Percentiles rank a stretch among this genome's conserved stretches.
phyloP scores from a whole-genome alignment of 2,329 filamentous ascomycete genomes.

The Alternaria consortialis region DNA sequence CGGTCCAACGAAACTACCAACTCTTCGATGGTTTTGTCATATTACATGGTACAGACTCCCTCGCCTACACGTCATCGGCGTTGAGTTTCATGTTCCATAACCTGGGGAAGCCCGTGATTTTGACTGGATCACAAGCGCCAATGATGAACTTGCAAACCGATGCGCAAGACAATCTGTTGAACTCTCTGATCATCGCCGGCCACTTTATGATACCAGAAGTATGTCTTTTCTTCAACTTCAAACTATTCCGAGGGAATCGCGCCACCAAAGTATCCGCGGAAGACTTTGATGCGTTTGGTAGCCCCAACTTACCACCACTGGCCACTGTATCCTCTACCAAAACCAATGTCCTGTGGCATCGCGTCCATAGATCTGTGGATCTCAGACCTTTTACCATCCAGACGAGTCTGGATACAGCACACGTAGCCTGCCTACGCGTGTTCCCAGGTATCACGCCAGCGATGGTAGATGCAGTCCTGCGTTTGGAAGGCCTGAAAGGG shows the following conservation, averaged over 20 bases:
- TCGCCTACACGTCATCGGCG: constrained; percentile 87
- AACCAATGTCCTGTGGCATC: constrained; percentile 81
- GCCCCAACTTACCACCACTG: constrained; percentile 84
- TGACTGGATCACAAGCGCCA: constrained; percentile 76
- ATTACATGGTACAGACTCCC: constrained; percentile 87
- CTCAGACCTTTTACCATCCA: constrained; percentile 79
- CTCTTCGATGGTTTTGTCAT: constrained; percentile 92
- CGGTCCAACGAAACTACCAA: constrained; percentile 85
- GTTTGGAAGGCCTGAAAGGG: constrained; percentile 77
- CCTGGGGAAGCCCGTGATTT: constrained; percentile 87
- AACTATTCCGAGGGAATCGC: constrained; percentile 86
- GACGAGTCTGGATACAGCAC: constrained; percentile 80
- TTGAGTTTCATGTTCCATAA: constrained; percentile 93
- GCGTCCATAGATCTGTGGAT: constrained; percentile 76
- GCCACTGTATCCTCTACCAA: constrained; percentile 83
- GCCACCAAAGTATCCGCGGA: constrained; percentile 88
- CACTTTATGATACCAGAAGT: constrained; percentile 95
- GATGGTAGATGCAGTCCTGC: constrained; percentile 87
- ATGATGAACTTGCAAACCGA: constrained; percentile 93
- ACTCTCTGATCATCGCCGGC: constrained; percentile 86
- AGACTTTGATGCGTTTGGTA: constrained; percentile 86
- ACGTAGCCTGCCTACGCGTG: constrained; percentile 87
- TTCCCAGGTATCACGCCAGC: constrained; percentile 94
- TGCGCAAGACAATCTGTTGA: constrained; percentile 88
- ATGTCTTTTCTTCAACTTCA: constrained; percentile 92